Evolutionary conservation across 768 basidiomycete genomes (phyloP).

Genomic region (Kwoniella botswanensis): DNA sequence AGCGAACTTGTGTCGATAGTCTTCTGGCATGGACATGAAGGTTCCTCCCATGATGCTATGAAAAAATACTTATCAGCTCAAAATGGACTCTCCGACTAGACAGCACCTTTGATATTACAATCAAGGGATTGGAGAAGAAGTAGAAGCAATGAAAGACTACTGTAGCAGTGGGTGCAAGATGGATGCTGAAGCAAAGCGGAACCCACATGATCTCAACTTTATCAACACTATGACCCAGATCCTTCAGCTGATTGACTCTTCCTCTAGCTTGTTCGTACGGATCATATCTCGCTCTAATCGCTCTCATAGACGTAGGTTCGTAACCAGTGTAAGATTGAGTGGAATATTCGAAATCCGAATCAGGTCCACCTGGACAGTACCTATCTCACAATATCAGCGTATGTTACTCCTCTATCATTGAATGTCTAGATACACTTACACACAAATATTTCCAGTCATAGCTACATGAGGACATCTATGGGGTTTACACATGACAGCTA

Average conservation of each 20-base stretch:
- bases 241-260: conserved; percentile 92
- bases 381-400: conserved; percentile 59
- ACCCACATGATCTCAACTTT: conserved; percentile 70
- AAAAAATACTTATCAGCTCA: conserved; percentile 57
- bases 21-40: conserved; percentile 99
- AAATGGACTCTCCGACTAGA: too few relatives aligned
- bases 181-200: too few relatives aligned
- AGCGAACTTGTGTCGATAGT: conserved; percentile 89
- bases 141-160: too few relatives aligned
- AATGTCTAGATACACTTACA: conserved; percentile 64
- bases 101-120: too few relatives aligned
- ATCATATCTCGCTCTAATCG: conserved; percentile 93
- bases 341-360: conserved; percentile 99
- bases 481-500: conserved; percentile 99
- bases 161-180: too few relatives aligned
- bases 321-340: conserved; percentile 67
- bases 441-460: conserved; percentile 99
- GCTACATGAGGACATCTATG: conserved; percentile 99
- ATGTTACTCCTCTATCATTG: neutral
- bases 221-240: conserved; percentile 94
- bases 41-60: conserved; percentile 96
- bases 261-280: conserved; percentile 97
- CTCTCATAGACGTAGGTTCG: conserved; percentile 94
- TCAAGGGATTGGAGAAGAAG: too few relatives aligned
- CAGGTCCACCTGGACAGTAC: conserved; percentile 97